Base-by-base conservation (phyloP, 2,329 filamentous ascomycete genomes). In the Rutstroemia sp. region DNA sequence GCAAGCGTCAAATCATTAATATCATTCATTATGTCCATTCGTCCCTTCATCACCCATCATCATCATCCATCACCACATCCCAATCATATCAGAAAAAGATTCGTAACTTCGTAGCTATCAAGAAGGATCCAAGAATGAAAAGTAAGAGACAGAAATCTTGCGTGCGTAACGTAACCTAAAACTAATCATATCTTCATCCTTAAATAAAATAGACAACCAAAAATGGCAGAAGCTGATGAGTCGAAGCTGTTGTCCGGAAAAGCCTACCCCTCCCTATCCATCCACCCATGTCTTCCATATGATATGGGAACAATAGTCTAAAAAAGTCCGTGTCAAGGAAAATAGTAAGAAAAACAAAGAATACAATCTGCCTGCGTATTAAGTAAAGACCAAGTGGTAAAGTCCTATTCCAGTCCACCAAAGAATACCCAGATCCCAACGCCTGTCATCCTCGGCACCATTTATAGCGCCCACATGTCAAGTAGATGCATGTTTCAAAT, bases 221-320 rank as follows among this genome's bases (percentile, higher is more conserved):
- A 34, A 34, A 5, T 34, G 30, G 25, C 25, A 27, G 30, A 34
- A 34, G 30, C 9, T 34, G 30, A 34, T 4, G 9, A 9, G 12
- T 34, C 30, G 30, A 34, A 34, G 30, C 30, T 34, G 30, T 34
- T 34, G 10, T 34, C 30, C 30, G 30, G 30, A 12, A 12, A 34
- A 34, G 30, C 30, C 30, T 34, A 34, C 30, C 30, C 16, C 19
- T 42, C n/a, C 25, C 25, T 18, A 41, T 30, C 23, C 7, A 47
- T 47, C 16, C 45, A 47, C 12, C 14, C 45, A 19, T 47, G 14
- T 54, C 27, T 46, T 39, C n/a, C 39, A 19, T 42, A 34, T 42
- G 39, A 42, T 19, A 41, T 41, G 23, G 27, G 30, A 49, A 30
- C 42, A 39, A 54, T n/a, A 54, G 34, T 54, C 52, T 54, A 54